Base-by-base conservation (phyloP, 352 stramenopile species). In the Pythium rishiriense region DNA sequence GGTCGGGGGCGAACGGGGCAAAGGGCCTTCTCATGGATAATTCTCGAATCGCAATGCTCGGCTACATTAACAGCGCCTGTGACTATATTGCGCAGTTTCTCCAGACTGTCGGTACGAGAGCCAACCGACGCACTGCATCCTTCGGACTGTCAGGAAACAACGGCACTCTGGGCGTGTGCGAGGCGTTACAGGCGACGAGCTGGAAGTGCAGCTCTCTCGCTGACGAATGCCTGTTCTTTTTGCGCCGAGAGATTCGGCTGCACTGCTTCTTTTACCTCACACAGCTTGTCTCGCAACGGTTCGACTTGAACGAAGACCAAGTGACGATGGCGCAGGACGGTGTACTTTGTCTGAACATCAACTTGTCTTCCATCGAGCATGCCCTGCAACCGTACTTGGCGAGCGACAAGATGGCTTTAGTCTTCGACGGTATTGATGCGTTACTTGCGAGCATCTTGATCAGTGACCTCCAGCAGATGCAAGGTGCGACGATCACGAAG, bases 241-340 rank as follows among this genome's bases (percentile, higher is more conserved):
- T 94, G 42, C 80, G 85, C 28, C 85, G 83, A 5, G 85, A 94
- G 42, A 75, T 91, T 26, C 79, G 83, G 2, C 61, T 94, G 42
- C 83, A 92, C 35, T 89, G 80, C 56, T 89, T 87, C 58, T 92
- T 79, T 52, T 93, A 85, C 39, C 70, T 93, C 53, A 91, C 79
- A n/a, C 83, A 93, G 47, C 73, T 93, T 46, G 67, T 79, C 7
- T 87, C 76, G 3, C 79, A 88, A 49, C 79, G 78, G 7, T 91
- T 83, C 47, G 81, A 91, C 28, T 57, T 79, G 45, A 64, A 66
- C 24, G 81, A 91, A 52, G 76, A 74, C n/a, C 68, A 78, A 21
- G 48, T 78, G 11, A 84, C 71, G 2, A 87, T 91, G 78, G 82
- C 85, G 35, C 83, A 93, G 17, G 83, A 93, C 51, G 81, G 68